Percentiles rank a stretch among this genome's conserved stretches.
Evolutionary conservation across 768 basidiomycete species (phyloP).

Genomic region (Tricholoma saponaceum): DNA sequence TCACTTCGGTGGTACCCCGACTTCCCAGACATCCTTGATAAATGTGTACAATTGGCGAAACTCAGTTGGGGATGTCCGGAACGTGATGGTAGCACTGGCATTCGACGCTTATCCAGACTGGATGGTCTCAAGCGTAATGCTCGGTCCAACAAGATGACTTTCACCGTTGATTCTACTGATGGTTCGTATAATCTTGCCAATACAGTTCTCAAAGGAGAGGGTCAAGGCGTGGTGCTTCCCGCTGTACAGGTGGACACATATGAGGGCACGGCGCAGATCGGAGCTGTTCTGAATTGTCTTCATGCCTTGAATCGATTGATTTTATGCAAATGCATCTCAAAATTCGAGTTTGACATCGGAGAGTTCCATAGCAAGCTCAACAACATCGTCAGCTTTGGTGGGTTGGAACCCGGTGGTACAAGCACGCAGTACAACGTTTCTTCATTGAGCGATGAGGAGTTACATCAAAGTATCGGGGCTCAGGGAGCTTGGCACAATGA

Average conservation of each 20-base stretch:
- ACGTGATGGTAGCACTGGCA: neutral
- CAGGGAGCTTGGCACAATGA: too few species aligned
- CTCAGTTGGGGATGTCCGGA: neutral
- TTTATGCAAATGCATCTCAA: neutral
- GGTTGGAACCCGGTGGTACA: neutral
- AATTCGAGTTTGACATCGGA: conserved; percentile 1
- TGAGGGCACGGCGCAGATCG: neutral
- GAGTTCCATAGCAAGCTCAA: conserved; percentile 1
- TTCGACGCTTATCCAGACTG: neutral
- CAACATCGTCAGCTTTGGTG: conserved; percentile 2
- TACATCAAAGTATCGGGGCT: neutral
- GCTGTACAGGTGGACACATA: neutral
- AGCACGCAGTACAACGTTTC: conserved; percentile 1
- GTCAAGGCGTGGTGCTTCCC: neutral
- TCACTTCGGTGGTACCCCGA: neutral
- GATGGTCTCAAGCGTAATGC: neutral
- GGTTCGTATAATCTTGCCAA: neutral
- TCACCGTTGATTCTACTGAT: neutral
- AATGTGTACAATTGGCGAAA: neutral
- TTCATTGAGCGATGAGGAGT: neutral
- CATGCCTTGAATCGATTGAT: neutral
- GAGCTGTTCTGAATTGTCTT: neutral
- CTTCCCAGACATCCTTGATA: neutral
- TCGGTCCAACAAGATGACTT: neutral
- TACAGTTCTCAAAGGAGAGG: neutral